phyloP scores from a whole-genome alignment of 2,329 filamentous ascomycete genomes.

The Hypocreales sp. region DNA sequence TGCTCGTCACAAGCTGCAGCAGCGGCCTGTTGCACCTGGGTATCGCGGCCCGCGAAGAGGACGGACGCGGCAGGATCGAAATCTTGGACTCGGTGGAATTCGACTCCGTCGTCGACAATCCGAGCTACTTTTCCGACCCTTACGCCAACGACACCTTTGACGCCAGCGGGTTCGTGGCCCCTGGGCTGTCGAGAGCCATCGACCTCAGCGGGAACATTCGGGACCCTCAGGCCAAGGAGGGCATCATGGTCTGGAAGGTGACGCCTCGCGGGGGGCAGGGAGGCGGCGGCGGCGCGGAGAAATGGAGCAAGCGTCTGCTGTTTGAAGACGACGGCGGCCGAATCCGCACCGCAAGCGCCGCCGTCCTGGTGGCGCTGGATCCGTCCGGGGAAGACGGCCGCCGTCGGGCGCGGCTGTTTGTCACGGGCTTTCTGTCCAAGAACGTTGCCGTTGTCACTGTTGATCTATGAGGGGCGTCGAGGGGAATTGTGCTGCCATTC shows the following conservation, averaged over 20 bases:
- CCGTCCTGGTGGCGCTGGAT: constrained; percentile 36
- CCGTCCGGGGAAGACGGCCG: constrained; percentile 24
- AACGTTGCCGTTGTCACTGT: constrained; percentile 35
- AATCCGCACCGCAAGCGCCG: constrained; percentile 32
- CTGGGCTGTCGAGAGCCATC: constrained; percentile 26
- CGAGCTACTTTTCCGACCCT: constrained; percentile 39
- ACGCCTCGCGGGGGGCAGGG: constrained; percentile 3
- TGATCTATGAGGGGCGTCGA: constrained; percentile 12
- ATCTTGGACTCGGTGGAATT: constrained; percentile 26
- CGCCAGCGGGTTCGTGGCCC: constrained; percentile 36
- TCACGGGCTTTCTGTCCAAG: constrained; percentile 36
- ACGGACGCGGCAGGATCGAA: constrained; percentile 6
- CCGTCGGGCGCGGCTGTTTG: constrained; percentile 39
- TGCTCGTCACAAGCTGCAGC: constrained; percentile 25
- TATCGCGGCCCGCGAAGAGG: constrained; percentile 5
- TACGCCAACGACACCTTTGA: constrained; percentile 26
- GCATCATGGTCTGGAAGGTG: constrained; percentile 29
- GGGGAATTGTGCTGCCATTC: too few species aligned
- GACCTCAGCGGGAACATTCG: constrained; percentile 17
- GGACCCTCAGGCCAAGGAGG: constrained; percentile 21
- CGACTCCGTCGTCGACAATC: constrained; percentile 37
- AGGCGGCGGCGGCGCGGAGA: constrained; percentile 1
- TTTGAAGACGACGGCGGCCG: constrained; percentile 41
- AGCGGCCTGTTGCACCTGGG: constrained; percentile 32
- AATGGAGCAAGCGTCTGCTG: constrained; percentile 30